Evolutionary conservation across 2,329 filamentous ascomycete species (phyloP), one percentile per base, ranked within the genome.

Genomic region (Chrysosporium keratinophilum): DNA sequence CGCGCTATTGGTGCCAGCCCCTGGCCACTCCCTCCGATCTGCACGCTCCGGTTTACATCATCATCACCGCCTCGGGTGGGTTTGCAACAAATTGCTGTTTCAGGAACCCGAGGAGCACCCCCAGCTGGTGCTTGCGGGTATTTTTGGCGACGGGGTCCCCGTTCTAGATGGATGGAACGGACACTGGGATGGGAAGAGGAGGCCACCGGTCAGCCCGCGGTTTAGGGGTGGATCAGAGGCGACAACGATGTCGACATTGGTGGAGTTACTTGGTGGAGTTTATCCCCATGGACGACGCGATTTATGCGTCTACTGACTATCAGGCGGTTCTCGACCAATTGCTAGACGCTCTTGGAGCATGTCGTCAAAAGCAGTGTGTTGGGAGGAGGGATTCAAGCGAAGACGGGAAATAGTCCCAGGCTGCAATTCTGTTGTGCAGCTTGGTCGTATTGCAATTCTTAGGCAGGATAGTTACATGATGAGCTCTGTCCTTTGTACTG

Each of bases 131-230:
- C 14, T 14, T 45, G 19, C 5, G 15, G 40, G 37, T 51, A 51
- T 51, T 51, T 51, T 43, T 51, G 49, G 49, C 17, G 49, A 44
- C n/a, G 23, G n/a, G 49, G 37, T 10, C 40, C 23, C 31, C 20
- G 41, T n/a, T 50, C 19, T 12, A 41, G 15, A 19, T 17, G 14
- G 34, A n/a, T 20, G 9, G 23, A 14, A n/a, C 12, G n/a, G 45
- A 49, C 23, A 7, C 6, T 39, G 46, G 34, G 46, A 40, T 9
- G 6, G 23, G 17, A 11, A 37, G 45, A 33, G 20, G 28, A 3
- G 34, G 33, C 46, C 48, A 42, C 34, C 20, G 37, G 47, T 48
- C 47, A 50, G 37, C 10, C 47, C 47, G 47, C 40, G 47, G 23
- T 20, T 19, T 20, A 39, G 12, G 11, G 35, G 35, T 39, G 35